Base-by-base conservation (phyloP, 2,329 filamentous ascomycete species). In the Colletotrichum australisinense region DNA sequence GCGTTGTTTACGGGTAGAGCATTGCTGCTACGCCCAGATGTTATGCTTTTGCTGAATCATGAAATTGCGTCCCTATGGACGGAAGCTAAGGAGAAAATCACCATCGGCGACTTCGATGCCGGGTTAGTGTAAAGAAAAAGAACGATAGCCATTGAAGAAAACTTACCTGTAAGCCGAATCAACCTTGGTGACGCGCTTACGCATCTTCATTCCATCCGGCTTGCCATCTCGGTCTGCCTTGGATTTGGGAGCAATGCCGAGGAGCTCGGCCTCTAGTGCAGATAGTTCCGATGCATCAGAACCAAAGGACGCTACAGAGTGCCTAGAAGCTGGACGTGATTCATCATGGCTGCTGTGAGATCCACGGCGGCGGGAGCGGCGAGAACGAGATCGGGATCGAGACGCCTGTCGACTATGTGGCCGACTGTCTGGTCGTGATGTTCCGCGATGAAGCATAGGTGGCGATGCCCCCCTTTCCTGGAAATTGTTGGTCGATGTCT, bases 111-210 rank as follows among this genome's bases (percentile, higher is more conserved):
- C 82, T 83, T 11, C 65, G 12, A 57, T 22, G 35, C 8, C 63
- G 12, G 24, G 56, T 65, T 53, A 73, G 67, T 30, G 30, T 22
- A 12, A 38, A 26, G 49, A 16, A n/a, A 5, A 19, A 32, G 9
- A 11, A 11, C 30, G 19, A 4, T 26, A 12, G 7, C 1, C 9
- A 12, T n/a, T 26, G 60, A 7, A 3, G 9, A 24, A 24, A 38
- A n/a, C 24, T 53, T 30, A 83, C 83, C 83, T 82, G 56, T 83
- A 84, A 6, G 82, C 83, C 19, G 82, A 83, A 76, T 84, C 80
- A 28, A 82, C 78, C 55, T 81, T 82, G 4, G 69, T 69, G 1
- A 75, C 77, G 57, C 79, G 80, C 30, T 82, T 82, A 52, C 81
- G 81, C 62, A 79, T 80, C 11, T 77, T 76, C 57, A 78, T 80